Base-by-base conservation (phyloP, 139 green algal genomes). In the Micractinium conductrix region DNA sequence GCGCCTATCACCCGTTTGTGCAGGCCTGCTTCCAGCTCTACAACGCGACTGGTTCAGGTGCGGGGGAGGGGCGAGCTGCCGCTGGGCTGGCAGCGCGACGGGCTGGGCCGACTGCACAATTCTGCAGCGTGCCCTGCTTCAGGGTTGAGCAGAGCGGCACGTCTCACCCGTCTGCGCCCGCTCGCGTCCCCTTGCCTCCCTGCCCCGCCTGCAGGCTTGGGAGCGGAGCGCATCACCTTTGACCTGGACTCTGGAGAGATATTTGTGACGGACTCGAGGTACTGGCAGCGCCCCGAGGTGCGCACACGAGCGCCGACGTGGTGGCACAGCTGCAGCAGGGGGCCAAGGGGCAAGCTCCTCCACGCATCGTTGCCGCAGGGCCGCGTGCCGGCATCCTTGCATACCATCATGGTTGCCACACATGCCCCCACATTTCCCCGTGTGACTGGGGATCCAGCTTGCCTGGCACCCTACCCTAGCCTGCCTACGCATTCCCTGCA, bases 261-360 rank as follows among this genome's bases (percentile, higher is more conserved):
- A 58, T 14, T 70, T 7, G 42, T 65, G 43, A 63, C 42, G 26
- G 90, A 84, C 1, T 9, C 22, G 2, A 80, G 91, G 73, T 96
- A 96, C 84, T 86, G 94, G 53, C 87, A 90, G 81, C 72, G 94
- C 2, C 93, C 94, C 2, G 94, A 97, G 86, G 91, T 93, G 21
- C 69, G 45, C 7, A 12, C 38, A 17, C 68, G 19, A 6, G 2
- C 19, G 19, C 26, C 24, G 53, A 14, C 8, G 53, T 62, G 53
- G 53, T 21, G 53, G n/a, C n/a, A n/a, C n/a, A n/a, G n/a, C n/a
- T n/a, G n/a, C n/a, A n/a, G n/a, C n/a, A n/a, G n/a, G n/a, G n/a
- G n/a, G n/a, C n/a, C n/a, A n/a, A n/a, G n/a, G n/a, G n/a, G n/a
- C n/a, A n/a, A n/a, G n/a, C 58, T 37, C 58, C 58, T 35, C 26